Evolutionary conservation across 495 filamentous ascomycete species (phyloP), one percentile per base, ranked within the genome.

Genomic region (Penicillium egyptiacum): DNA sequence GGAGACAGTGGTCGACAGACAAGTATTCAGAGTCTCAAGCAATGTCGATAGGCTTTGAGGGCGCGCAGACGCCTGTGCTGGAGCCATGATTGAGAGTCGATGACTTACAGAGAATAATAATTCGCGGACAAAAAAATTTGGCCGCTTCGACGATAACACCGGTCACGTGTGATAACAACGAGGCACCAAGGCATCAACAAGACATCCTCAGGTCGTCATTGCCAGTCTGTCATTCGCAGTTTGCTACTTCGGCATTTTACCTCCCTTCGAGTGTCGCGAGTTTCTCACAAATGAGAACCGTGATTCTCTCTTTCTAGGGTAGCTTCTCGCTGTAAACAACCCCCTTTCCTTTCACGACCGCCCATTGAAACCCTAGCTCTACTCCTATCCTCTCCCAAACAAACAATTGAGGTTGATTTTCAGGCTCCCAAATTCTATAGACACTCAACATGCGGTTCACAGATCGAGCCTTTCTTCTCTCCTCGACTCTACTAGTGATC

Each of bases 21-120:
- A 90, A 17, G 80, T 76, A 3, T 79, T 85, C 22, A 91, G 73
- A 4, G 75, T 81, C 45, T 86, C 80, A 51, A 91, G 77, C 50
- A 92, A 67, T 12, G 76, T 75, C 60, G 84, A 75, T 6, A 88
- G 53, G 45, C 49, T 68, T 22, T 57, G 57, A 23, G 64, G 41
- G 56, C 66, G 63, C 16, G 69, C 51, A 25, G 67, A 59, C 53
- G 65, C 61, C 28, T 60, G 50, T 11, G 61, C 60, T 61, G 65
- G 62, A 53, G 61, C 60, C 55, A 72, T 73, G 59, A 69, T 70
- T 59, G 53, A 40, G 51, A 40, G 22, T 26, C 1, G n/a, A 41
- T 43, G 31, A 26, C 46, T 57, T 57, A 56, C 51, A 49, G 40
- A 44, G 46, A 48, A 20, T 17, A 40, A 31, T 28, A 40, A 31